These are phyloP conservation scores for Nyssa sinensis DNA, from an alignment of 148 eudicot species.

Conservation along the genomic window DNA sequence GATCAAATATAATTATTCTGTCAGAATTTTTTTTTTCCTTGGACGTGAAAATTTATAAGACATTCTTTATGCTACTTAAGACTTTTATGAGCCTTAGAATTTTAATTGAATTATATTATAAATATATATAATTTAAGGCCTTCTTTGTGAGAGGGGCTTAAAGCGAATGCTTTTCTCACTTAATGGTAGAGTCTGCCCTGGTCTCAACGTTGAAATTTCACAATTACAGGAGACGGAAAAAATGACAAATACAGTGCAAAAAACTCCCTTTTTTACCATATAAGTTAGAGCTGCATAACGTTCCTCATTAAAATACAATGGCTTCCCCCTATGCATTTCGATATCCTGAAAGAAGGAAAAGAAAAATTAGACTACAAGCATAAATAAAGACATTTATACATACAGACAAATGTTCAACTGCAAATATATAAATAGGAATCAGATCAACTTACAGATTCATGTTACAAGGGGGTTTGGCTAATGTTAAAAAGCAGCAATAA, in stretches of 20 bases:
- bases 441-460: too few species aligned
- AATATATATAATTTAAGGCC: too few species aligned
- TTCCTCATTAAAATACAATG: conserved; percentile 80
- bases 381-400: not conserved
- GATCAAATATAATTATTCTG: too few species aligned
- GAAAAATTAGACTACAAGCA: not conserved
- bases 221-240: not conserved
- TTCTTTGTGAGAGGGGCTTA: too few species aligned
- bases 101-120: too few species aligned
- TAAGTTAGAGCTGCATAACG: conserved; percentile 87
- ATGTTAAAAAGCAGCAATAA: not conserved
- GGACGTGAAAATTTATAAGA: too few species aligned
- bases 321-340: conserved; percentile 85
- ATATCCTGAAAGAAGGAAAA: conserved; percentile 54
- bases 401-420: not conserved
- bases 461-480: not conserved
- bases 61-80: too few species aligned
- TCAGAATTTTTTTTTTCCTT: too few species aligned
- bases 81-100: too few species aligned
- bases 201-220: not conserved
- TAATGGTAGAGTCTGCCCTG: too few species aligned
- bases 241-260: not conserved
- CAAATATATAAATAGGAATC: not conserved
- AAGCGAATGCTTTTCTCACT: too few species aligned
- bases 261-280: conserved; percentile 53